Evolutionary conservation across 2,329 filamentous ascomycete species (phyloP).

Genomic region (Cryphonectria radicalis): DNA sequence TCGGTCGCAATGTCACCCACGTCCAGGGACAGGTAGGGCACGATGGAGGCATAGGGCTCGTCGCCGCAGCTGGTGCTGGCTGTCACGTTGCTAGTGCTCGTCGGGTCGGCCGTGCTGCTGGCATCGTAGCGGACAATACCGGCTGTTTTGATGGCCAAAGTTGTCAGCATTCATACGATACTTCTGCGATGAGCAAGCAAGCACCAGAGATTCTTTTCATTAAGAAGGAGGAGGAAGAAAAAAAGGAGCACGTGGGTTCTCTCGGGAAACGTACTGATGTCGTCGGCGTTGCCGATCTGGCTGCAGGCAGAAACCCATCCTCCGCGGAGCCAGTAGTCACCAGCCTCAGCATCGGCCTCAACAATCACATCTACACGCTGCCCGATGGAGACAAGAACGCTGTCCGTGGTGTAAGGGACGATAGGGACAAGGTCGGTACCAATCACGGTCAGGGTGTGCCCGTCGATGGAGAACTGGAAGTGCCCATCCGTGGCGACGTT

Average conservation of each 20-base stretch:
- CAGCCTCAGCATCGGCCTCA: constrained; percentile 24
- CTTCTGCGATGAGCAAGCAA: no score
- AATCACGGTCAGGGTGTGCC: constrained; percentile 62
- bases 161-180: neutral
- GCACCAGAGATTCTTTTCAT: neutral
- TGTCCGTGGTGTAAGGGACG: constrained; percentile 54
- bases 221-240: neutral
- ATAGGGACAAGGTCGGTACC: constrained; percentile 63
- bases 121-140: constrained; percentile 36
- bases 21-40: constrained; percentile 35
- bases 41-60: constrained; percentile 33
- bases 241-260: no score
- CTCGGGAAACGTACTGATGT: constrained; percentile 18
- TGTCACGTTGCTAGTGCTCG: constrained; percentile 16
- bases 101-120: constrained; percentile 28
- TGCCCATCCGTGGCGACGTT: constrained; percentile 50
- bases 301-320: constrained; percentile 30
- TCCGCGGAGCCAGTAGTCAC: constrained; percentile 36
- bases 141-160: constrained; percentile 3
- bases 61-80: constrained; percentile 33
- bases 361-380: constrained; percentile 35
- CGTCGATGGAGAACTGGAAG: constrained; percentile 57
- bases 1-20: constrained; percentile 27
- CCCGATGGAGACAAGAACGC: constrained; percentile 51
- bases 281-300: constrained; percentile 28